Base-by-base conservation (phyloP, 208 protist species). In the Phytomonas francai region DNA sequence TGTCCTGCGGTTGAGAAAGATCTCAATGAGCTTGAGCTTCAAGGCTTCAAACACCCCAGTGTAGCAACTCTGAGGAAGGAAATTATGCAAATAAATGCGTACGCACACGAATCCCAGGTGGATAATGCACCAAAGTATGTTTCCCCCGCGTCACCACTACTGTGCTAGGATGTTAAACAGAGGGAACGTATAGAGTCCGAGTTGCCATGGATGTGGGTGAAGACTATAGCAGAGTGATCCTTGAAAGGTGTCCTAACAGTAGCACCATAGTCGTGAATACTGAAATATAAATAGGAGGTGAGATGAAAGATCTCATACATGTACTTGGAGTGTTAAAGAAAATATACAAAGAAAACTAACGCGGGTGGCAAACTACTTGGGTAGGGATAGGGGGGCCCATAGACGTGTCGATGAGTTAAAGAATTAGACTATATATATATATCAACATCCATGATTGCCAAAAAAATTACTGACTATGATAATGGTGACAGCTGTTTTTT, bases 1-100 rank as follows among this genome's bases (percentile, higher is more conserved):
- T 77, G 70, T 62, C 70, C 67, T 1, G 51, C 59, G 28, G 88
- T 81, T 30, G 78, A 81, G 63, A 67, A 32, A n/a, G 81, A 93
- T 61, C 29, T 85, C 22, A 16, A 80, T 16, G 32, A 28, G 30
- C 49, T 83, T 54, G 45, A 54, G 45, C 11, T 54, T 54, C 45
- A 54, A 25, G 45, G 45, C 8, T 54, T 54, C 6, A 54, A 54
- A 6, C 45, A 54, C 6, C 11, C 45, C 19, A 54, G 45, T 54
- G 25, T 54, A 54, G 19, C 45, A 22, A 54, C 22, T 12, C 45
- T 54, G 16, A 54, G 45, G 45, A 19, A 54, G 19, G 45, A 54
- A 54, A 54, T 54, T 54, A 19, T 22, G 45, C 45, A 54, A 54
- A 9, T 54, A 25, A 54, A 54, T 54, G 19, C 8, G 45, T 19